Base-by-base conservation (phyloP, 108 stramenopile genomes). In the Nitzschia sp. region DNA sequence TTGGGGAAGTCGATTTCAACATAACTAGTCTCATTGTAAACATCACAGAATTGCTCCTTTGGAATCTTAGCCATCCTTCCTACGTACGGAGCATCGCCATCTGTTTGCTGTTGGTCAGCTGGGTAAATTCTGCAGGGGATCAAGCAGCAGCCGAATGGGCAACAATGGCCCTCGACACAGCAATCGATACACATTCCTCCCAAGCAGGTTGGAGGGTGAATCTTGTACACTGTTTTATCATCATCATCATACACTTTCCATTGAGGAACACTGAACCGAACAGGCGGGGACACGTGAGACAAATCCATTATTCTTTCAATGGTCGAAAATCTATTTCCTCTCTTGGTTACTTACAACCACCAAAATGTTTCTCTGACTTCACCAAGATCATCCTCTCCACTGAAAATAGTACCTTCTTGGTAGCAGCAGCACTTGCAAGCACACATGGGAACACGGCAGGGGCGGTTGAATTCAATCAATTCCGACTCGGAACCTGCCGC, bases 61-160 rank as follows among this genome's bases (percentile, higher is more conserved):
- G 75, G 75, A 36, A 76, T 76, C 59, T 76, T 76, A 17, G 66
- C 66, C 68, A 76, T 76, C 26, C 52, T 56, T 21, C 68, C 75
- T 58, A 78, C 56, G 53, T 77, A 66, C 0, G 74, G 73, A 26
- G 78, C 86, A 71, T 79, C 76, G 19, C 75, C 79, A 71, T 84
- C 77, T 2, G 82, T 85, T 31, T 78, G 56, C 2, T 32, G 6
- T 45, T 77, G 75, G 6, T 67, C 34, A 3, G 81, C 81, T 23
- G 82, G 70, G 68, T 80, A 91, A 36, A 91, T 53, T 17, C 76
- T 64, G 78, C 83, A 88, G 1, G 87, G 79, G 28, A 78, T 79
- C 68, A 87, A 86, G 77, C 83, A 86, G 63, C 90, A 91, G 29
- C 86, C 90, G 34, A 84, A 74, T 38, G 84, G 81, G 48, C 75